Base-by-base conservation (phyloP, 331 rosid genomes). In the Acacia concinna region DNA sequence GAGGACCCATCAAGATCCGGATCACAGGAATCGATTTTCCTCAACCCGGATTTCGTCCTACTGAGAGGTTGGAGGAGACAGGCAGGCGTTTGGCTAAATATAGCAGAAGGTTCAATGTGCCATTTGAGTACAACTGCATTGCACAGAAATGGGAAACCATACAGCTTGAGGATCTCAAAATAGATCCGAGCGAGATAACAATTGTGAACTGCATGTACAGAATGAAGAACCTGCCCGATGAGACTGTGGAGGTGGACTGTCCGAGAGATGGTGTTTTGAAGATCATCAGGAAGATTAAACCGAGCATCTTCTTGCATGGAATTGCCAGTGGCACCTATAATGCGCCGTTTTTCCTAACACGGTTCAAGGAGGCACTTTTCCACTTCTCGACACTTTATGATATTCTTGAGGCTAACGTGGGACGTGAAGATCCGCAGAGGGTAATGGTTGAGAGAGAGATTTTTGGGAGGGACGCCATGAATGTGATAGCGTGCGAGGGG, bases 21-120 rank as follows among this genome's bases (percentile, higher is more conserved):
- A 70, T 93, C 47, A 95, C 99, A 0, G 97, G 98, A 66, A 87
- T 95, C 4, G 99, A 95, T 46, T 86, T 91, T 76, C 98, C 98
- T 38, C 97, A 81, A 64, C 84, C 98, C 0, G 97, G 99, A 6
- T 91, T 93, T 77, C 88, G 96, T 15, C 97, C 99, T 1, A 79
- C 92, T 1, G 94, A 85, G 43, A 78, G 99, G 60, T 84, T 89
- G 10, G 93, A 87, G 79, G 89, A 91, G 76, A 95, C 97, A 0
- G 96, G 93, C 4, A 79, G 82, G 49, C 89, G 98, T 47, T 73
- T 93, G 52, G 87, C 18, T 30, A 93, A 84, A 15, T 91, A 87
- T 82, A 90, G 96, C 90, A 69, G 54, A 81, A 91, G 91, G 83
- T 83, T 85, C 79, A 83, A 87, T 6, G 92, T 93, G 30, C 94